Conservation (phyloP, 1,139 yeast genomes). For the Yamadazyma trypodendri region DNA sequence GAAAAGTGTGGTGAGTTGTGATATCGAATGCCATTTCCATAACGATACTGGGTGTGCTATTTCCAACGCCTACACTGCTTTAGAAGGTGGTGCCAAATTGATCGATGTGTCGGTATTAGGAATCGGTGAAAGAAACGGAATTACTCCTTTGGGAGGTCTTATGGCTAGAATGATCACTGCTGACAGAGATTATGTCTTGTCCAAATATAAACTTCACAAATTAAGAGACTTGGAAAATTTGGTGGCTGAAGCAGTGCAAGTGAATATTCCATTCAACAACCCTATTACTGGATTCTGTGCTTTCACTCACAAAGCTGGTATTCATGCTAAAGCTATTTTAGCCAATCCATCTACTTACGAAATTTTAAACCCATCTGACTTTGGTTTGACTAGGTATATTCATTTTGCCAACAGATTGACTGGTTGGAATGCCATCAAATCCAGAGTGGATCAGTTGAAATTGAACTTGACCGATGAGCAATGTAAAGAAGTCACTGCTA, state of each 20-base stretch:
- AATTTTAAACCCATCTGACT: slow-evolving; percentile 55
- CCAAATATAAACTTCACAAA: slow-evolving; percentile 54
- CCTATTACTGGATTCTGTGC: slow-evolving; percentile 66
- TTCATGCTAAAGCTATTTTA: slow-evolving; percentile 59
- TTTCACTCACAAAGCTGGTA: slow-evolving; percentile 62
- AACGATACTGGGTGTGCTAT: slow-evolving; percentile 64
- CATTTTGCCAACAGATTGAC: slow-evolving; percentile 61
- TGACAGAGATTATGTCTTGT: slow-evolving; percentile 55
- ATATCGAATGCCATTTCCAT: slow-evolving; percentile 61
- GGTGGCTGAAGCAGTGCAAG: slow-evolving; percentile 59
- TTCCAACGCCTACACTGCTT: slow-evolving; percentile 60
- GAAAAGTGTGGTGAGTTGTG: slow-evolving; percentile 55
- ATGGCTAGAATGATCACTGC: slow-evolving; percentile 65
- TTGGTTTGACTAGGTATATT: slow-evolving; percentile 56
- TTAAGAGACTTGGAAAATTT: slow-evolving; percentile 56
- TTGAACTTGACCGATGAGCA: slow-evolving; percentile 53
- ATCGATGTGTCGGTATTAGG: slow-evolving; percentile 60
- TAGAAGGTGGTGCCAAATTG: slow-evolving; percentile 60
- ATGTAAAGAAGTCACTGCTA: slow-evolving; percentile 53
- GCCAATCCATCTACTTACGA: slow-evolving; percentile 63
- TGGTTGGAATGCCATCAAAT: slow-evolving; percentile 54
- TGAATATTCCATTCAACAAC: slow-evolving; percentile 58
- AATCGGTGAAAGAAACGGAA: slow-evolving; percentile 62
- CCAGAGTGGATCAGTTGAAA: slow-evolving; percentile 48
- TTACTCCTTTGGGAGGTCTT: slow-evolving; percentile 60